These are phyloP conservation scores for Lasiosphaeris hirsuta DNA, from an alignment of 495 filamentous ascomycete genomes.

Conservation along the genomic window DNA sequence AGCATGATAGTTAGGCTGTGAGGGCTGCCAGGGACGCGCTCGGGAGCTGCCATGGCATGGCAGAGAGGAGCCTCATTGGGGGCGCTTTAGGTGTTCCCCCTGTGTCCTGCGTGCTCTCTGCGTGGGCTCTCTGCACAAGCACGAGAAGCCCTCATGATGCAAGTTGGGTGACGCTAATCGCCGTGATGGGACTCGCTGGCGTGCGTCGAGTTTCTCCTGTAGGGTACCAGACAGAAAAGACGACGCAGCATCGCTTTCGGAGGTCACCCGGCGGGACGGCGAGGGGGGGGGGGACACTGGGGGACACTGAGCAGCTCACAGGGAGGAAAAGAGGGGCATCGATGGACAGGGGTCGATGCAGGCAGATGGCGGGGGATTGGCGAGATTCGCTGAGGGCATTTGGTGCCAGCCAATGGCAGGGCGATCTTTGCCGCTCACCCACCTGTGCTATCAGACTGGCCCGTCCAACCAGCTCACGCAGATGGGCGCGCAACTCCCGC, in stretches of 20 bases:
- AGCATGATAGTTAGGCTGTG: neutral
- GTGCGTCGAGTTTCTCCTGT: constrained; percentile 1
- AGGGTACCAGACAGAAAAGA: neutral
- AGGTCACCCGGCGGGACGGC: no score
- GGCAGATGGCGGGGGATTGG: constrained; percentile 22
- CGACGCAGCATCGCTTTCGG: no score
- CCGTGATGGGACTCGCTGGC: constrained; percentile 1
- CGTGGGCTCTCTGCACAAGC: constrained; percentile 9
- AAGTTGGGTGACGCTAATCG: constrained; percentile 6
- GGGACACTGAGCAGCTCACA: no score
- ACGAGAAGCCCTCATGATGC: constrained; percentile 10
- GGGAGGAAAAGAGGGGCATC: constrained; percentile 10
- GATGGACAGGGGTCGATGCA: constrained; percentile 18
- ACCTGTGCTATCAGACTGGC: constrained; percentile 3
- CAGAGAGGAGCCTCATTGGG: constrained; percentile 8
- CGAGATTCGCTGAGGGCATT: neutral
- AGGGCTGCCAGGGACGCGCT: neutral
- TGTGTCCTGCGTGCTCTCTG: no score
- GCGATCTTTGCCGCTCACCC: constrained; percentile 26
- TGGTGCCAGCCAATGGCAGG: constrained; percentile 24
- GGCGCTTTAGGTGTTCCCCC: neutral
- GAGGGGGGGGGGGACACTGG: no score
- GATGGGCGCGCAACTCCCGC: constrained; percentile 7
- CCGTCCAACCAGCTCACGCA: constrained; percentile 26
- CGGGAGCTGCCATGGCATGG: neutral